Conservation (phyloP, 2,329 filamentous ascomycete genomes). For the Passalora sequoiae region DNA sequence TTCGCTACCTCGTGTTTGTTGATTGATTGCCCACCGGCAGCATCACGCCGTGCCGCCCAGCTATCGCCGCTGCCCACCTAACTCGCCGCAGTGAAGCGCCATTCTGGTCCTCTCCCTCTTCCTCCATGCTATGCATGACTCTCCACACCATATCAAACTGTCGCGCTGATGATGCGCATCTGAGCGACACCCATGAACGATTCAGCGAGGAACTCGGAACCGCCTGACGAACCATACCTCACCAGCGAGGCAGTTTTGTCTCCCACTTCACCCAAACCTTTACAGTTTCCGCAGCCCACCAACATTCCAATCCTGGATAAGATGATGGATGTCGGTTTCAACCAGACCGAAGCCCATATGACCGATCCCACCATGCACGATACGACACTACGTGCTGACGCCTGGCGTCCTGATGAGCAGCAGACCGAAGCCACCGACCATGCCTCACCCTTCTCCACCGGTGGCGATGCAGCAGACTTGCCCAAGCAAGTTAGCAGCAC, state of each 20-base stretch:
- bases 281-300: conserved; percentile 62
- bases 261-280: conserved; percentile 65
- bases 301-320: conserved; percentile 66
- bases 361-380: conserved; percentile 31
- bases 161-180: conserved; percentile 7
- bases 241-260: conserved; percentile 56
- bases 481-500: conserved; percentile 5
- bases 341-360: conserved; percentile 59
- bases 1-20: no score
- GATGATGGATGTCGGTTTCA: conserved; percentile 67
- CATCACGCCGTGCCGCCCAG: no score
- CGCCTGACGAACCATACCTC: conserved; percentile 56
- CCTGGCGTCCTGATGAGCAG: conserved; percentile 31
- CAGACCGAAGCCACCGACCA: conserved; percentile 10
- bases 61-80: background rate
- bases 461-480: conserved; percentile 14
- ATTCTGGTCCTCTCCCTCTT: background rate
- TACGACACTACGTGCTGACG: conserved; percentile 31
- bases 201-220: conserved; percentile 18
- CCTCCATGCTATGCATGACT: conserved; percentile 6
- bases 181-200: conserved; percentile 24
- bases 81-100: background rate
- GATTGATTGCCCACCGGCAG: no score
- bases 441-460: conserved; percentile 21
- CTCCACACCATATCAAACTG: conserved; percentile 1